A percentile compares a stretch with the other conserved stretches of the same genome.
Evolutionary conservation across 192 early-diverging fungal species (phyloP).

Genomic region (Backusella mclennaniae): DNA sequence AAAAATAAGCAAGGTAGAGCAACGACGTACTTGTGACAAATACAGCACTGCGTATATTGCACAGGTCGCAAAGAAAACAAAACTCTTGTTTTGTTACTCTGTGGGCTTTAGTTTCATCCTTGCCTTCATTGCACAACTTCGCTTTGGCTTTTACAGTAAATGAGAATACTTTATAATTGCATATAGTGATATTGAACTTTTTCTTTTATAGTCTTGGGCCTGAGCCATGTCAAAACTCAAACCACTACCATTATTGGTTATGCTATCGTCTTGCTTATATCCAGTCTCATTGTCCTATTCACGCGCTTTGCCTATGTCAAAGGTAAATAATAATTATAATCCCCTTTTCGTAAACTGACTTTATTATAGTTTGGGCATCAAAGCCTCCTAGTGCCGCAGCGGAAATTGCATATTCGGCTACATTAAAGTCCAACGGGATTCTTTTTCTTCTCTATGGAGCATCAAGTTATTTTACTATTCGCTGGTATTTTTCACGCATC

Average conservation of each 20-base stretch:
- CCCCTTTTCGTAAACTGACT: background rate
- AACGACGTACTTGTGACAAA: background rate
- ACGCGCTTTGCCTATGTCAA: background rate
- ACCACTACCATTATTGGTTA: background rate
- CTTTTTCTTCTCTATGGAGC: background rate
- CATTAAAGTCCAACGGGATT: background rate
- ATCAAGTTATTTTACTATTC: background rate
- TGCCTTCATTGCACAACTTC: background rate
- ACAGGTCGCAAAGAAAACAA: background rate
- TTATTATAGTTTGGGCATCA: background rate
- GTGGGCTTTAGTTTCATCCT: background rate
- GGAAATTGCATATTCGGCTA: background rate
- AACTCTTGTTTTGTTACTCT: background rate
- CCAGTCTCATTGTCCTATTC: background rate
- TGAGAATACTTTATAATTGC: background rate
- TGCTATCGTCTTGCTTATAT: background rate
- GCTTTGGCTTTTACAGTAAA: background rate
- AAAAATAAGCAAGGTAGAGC: background rate
- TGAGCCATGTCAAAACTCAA: background rate
- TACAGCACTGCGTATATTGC: background rate
- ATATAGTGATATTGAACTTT: too few relatives aligned
- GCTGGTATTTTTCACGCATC: slow-evolving; percentile 4
- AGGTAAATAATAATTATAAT: background rate
- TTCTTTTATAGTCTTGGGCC: background rate
- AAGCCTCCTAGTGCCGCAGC: background rate